Evolutionary conservation across 768 basidiomycete genomes (phyloP).

Genomic region (Lactarius akahatsu): DNA sequence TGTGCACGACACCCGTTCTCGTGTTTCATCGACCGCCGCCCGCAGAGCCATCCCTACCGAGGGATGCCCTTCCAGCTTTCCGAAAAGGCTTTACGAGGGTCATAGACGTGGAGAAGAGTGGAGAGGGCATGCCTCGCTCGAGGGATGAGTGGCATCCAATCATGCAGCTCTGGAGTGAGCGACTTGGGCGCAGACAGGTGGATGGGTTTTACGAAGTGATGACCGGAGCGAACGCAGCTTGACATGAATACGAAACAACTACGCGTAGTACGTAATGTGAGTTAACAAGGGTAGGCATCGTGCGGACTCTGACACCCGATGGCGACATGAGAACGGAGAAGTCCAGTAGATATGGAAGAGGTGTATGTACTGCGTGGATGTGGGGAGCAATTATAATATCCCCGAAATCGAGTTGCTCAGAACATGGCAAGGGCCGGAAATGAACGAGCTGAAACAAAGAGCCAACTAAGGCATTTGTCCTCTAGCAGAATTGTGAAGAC

Average conservation of each 20-base stretch:
- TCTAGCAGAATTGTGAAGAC: neutral
- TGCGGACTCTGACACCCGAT: neutral
- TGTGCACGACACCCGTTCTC: constrained; percentile 61
- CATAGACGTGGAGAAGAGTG: constrained; percentile 48
- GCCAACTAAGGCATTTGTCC: neutral
- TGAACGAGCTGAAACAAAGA: neutral
- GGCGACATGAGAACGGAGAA: neutral
- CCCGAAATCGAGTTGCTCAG: neutral
- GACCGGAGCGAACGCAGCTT: constrained; percentile 35
- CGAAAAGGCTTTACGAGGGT: constrained; percentile 58
- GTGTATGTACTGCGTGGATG: neutral
- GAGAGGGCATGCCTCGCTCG: constrained; percentile 71
- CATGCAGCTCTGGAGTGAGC: constrained; percentile 85
- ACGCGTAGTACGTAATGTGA: neutral
- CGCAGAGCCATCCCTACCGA: constrained; percentile 44
- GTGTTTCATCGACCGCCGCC: constrained; percentile 55
- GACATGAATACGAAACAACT: constrained; percentile 1
- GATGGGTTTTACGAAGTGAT: constrained; percentile 72
- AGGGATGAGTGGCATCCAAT: constrained; percentile 79
- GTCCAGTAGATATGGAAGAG: neutral
- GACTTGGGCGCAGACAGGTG: constrained; percentile 51
- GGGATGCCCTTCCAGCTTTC: constrained; percentile 50
- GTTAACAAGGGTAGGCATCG: neutral
- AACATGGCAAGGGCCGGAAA: neutral
- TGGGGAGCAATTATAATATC: neutral